Evolutionary conservation across 2,329 filamentous ascomycete species (phyloP), one percentile per base, ranked within the genome.

Genomic region (Cladosporium velox): DNA sequence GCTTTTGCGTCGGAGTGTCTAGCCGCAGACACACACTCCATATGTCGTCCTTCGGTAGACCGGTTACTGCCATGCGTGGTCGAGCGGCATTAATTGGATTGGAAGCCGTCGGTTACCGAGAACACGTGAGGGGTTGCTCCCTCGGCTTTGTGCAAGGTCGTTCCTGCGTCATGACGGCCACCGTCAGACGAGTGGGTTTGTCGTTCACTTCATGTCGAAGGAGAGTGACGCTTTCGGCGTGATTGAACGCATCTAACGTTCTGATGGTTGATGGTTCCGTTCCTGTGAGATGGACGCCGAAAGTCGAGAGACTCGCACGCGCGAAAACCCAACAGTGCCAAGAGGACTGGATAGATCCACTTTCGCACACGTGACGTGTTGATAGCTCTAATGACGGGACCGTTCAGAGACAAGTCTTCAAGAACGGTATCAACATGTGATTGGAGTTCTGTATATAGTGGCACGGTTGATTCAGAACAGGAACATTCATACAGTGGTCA

Each of bases 101-200:
- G 35, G 57, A 38, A 59, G 57, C 57, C 57, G 57, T 59, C 24
- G 57, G 57, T 59, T 59, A 59, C 57, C 57, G 57, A 59, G 57
- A 58, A 58, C 55, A 58, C 55, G 55, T 58, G 55, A 59, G 57
- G 57, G 57, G 57, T 47, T 47, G 34, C 32, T n/a, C 55, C 38
- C 57, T 59, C 57, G 57, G 57, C 57, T 59, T 59, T 59, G 57
- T 30, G 14, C 28, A 30, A 30, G 28, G 28, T 47, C 24, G 35
- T 24, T 38, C n/a, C 57, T 59, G 55, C 57, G 35, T 44, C 57
- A 59, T n/a, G 57, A 47, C 57, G 35, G 24, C 35, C 38, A 26
- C 38, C 35, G 57, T n/a, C 57, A 30, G 57, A 44, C 35, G 26
- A 28, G 57, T 47, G 24, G 35, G 34, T 32, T 47, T 12, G 32